phyloP scores from a whole-genome alignment of 805 yeast genomes.

The Saccharomycopsis guyanensis region DNA sequence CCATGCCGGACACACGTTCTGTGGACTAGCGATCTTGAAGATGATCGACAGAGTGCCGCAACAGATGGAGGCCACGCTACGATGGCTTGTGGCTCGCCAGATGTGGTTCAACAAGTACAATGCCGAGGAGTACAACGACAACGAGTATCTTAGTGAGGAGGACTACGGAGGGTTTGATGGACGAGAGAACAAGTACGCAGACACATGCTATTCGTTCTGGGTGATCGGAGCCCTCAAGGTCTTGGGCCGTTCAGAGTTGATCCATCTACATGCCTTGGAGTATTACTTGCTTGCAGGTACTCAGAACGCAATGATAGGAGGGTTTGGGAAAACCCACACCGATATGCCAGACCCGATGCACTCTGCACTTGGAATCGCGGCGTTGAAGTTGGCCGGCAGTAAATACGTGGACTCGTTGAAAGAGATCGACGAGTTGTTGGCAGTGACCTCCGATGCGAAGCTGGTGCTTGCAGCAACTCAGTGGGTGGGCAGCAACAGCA shows the following conservation, averaged over 20 bases:
- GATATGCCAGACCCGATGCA: slow-evolving; percentile 69
- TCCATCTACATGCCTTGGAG: slow-evolving; percentile 31
- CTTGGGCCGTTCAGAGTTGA: slow-evolving; percentile 29
- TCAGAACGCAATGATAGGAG: slow-evolving; percentile 63
- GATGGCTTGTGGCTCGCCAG: slow-evolving; percentile 65
- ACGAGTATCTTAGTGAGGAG: slow-evolving; percentile 21
- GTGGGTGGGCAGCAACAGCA: slow-evolving; percentile 3
- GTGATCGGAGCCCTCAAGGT: slow-evolving; percentile 49
- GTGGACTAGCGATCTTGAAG: slow-evolving; percentile 61
- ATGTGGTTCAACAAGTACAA: slow-evolving; percentile 32
- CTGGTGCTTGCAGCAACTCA: slow-evolving; percentile 5
- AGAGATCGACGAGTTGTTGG: slow-evolving; percentile 24
- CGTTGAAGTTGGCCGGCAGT: slow-evolving; percentile 34
- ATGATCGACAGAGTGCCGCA: slow-evolving; percentile 29
- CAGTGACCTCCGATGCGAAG: slow-evolving; percentile 22
- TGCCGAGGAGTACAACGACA: slow-evolving; percentile 25
- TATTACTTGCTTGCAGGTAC: slow-evolving; percentile 45
- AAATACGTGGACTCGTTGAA: slow-evolving; percentile 18
- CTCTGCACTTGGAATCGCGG: slow-evolving; percentile 53
- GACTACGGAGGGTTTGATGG: slow-evolving; percentile 84
- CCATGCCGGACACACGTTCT: slow-evolving; percentile 83
- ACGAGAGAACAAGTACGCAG: slow-evolving; percentile 73
- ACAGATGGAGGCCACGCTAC: slow-evolving; percentile 35
- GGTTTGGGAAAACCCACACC: slow-evolving; percentile 58
- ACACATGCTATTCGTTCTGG: slow-evolving; percentile 90